These are phyloP conservation scores for Mesotaenium endlicherianum DNA, from an alignment of 139 green algal genomes.

Conservation along the genomic window DNA sequence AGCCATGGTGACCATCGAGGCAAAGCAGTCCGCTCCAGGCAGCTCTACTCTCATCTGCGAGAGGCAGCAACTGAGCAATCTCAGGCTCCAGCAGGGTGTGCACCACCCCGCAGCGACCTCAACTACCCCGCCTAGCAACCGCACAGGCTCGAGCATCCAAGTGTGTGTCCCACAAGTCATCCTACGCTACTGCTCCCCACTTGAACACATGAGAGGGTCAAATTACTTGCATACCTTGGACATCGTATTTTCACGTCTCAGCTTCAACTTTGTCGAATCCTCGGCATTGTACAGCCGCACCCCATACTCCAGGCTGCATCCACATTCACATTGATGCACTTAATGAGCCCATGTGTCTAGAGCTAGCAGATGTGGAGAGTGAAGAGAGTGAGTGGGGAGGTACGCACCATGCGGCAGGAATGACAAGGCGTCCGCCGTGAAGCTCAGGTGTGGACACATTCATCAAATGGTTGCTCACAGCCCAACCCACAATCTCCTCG, in stretches of 20 bases:
- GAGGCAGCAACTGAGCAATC: not conserved
- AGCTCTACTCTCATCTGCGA: not conserved
- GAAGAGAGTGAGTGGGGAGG: not conserved
- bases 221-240: no score
- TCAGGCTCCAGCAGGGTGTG: not conserved
- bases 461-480: not conserved
- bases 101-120: not conserved
- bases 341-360: no score
- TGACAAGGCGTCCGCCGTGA: not conserved
- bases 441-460: not conserved
- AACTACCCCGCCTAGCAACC: not conserved
- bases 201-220: no score
- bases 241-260: no score
- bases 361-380: no score
- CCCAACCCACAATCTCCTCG: slow-evolving; percentile 5
- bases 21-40: not conserved
- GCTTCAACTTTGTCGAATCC: no score
- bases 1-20: not conserved
- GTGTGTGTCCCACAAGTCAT: no score
- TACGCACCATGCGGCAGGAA: not conserved
- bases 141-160: no score
- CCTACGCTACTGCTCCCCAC: no score
- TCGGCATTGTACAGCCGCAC: no score
- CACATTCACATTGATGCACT: no score
- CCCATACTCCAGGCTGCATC: no score